Evolutionary conservation across 805 yeast species (phyloP), one percentile per base, ranked within the genome.

Genomic region (Nakazawaea sp.): DNA sequence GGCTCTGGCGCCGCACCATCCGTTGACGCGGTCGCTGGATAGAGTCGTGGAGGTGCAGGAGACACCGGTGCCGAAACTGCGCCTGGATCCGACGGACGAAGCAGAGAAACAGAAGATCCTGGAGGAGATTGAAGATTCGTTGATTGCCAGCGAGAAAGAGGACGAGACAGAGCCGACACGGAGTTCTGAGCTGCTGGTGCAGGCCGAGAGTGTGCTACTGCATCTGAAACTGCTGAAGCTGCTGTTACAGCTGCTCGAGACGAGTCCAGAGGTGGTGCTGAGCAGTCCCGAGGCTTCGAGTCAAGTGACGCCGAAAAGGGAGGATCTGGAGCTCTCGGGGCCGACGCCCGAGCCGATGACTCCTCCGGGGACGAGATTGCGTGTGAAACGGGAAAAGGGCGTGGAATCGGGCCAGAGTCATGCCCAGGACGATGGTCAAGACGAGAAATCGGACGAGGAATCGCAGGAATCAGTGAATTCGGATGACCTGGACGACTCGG

Each of bases 41-140:
- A 30, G 33, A 31, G 30, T 35, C 32, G 2, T 37, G 35, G 35
- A 40, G 36, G 24, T 40, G 30, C 11, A 24, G 28, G 44, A 37
- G 13, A 40, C 35, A n/a, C 36, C 37, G 19, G 30, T 42, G n/a
- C n/a, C n/a, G n/a, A 23, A 23, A 23, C 26, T 23, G 26, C 12
- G 11, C 26, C 26, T 41, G 24, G 36, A 41, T 29, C 31, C 28
- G 13, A 43, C 43, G 4, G 44, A 43, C 25, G n/a, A 20, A 13
- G 33, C 20, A 21, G 43, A 18, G 41, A 36, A n/a, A n/a, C n/a
- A 21, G 46, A 45, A 31, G 45, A 15, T 5, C 32, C 15, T 40
- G 42, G 16, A 39, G 18, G 40, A 35, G 29, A 32, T 18, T 21
- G 42, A 36, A n/a, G 45, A 35, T 5, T 32, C 6, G 38, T 35